A percentile compares a stretch with the other conserved stretches of the same genome.
phyloP scores from a whole-genome alignment of 441 rosid species.

The Populus trichocarpa region DNA sequence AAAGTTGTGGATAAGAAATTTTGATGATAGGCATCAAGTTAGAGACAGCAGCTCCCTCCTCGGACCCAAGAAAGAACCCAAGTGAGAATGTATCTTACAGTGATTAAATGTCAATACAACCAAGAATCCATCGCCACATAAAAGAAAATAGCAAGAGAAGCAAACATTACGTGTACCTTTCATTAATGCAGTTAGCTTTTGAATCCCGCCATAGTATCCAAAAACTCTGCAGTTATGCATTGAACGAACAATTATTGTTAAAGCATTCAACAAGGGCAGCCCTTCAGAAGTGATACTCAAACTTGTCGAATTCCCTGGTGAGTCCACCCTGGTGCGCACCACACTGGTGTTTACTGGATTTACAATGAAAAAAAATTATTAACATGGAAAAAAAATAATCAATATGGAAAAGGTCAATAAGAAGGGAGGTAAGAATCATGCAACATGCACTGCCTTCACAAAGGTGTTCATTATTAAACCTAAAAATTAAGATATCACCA shows the following conservation, averaged over 20 bases:
- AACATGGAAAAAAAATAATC: background rate
- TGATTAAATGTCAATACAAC: slow-evolving; percentile 3
- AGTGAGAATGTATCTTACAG: slow-evolving; percentile 8
- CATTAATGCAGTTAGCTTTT: slow-evolving; percentile 65
- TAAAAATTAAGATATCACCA: background rate
- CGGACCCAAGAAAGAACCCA: background rate
- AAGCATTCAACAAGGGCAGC: slow-evolving; percentile 54
- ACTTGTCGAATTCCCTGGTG: slow-evolving; percentile 38
- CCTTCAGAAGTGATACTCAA: slow-evolving; percentile 47
- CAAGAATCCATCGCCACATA: slow-evolving; percentile 3
- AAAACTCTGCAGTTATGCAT: slow-evolving; percentile 74
- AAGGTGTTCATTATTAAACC: background rate
- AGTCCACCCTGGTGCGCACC: slow-evolving; percentile 32
- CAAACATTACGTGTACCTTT: slow-evolving; percentile 44
- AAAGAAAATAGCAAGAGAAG: background rate
- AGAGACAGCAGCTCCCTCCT: slow-evolving; percentile 2
- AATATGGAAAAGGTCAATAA: background rate
- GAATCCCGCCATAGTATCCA: slow-evolving; percentile 67
- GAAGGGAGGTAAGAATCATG: background rate
- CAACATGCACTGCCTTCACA: background rate
- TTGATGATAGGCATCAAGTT: background rate
- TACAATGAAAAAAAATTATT: slow-evolving; percentile 15
- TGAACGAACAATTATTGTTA: slow-evolving; percentile 53
- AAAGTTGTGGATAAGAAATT: background rate
- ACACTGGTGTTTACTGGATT: slow-evolving; percentile 44